Conservation (phyloP, 192 early-diverging fungal genomes). For the Chytriomyces sp. region DNA sequence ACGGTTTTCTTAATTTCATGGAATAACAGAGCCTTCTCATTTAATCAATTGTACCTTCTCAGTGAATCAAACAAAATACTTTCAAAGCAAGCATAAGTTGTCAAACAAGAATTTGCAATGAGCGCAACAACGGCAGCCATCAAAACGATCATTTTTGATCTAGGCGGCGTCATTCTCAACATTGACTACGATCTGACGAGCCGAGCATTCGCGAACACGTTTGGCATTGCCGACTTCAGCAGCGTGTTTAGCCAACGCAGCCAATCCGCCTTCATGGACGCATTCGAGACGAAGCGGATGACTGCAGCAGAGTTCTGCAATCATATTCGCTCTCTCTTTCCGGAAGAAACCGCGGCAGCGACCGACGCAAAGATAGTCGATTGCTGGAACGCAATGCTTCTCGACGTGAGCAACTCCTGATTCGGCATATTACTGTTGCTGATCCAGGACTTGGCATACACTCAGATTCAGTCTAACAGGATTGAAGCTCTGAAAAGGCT, state of each 20-base stretch:
- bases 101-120: too few species aligned
- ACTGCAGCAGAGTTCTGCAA: neutral
- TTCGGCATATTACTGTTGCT: neutral
- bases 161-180: slow-evolving; percentile 17
- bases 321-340: neutral
- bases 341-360: neutral
- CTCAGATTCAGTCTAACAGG: neutral
- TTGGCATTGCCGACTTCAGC: slow-evolving; percentile 4
- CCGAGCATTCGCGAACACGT: neutral
- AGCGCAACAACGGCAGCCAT: too few species aligned
- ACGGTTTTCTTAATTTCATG: too few species aligned
- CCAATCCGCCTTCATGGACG: neutral
- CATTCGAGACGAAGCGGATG: neutral
- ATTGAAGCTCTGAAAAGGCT: neutral
- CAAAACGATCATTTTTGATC: slow-evolving; percentile 6
- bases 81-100: too few species aligned
- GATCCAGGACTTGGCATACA: neutral
- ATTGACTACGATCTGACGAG: neutral
- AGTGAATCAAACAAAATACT: too few species aligned
- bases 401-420: neutral
- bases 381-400: slow-evolving; percentile 15
- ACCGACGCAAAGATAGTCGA: neutral
- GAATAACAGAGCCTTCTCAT: too few species aligned
- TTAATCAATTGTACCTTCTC: too few species aligned
- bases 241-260: neutral